Conservation (phyloP, 768 basidiomycete species). For the Mycena belliarum region DNA sequence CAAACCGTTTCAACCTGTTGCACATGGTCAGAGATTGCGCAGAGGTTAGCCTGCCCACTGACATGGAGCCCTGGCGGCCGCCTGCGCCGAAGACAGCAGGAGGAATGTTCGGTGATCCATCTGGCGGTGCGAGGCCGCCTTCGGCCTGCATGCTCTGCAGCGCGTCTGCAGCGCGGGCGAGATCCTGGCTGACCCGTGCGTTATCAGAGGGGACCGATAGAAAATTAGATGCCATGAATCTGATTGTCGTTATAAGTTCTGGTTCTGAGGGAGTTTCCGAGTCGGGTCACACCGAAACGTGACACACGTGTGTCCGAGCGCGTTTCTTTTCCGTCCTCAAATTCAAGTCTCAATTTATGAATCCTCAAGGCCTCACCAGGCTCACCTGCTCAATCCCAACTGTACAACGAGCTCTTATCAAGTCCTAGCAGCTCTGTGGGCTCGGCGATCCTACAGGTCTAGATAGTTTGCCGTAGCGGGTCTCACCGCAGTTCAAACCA, state of each 20-base stretch:
- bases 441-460: too few relatives aligned
- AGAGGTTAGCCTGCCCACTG: constrained; percentile 8
- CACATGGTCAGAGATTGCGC: background rate
- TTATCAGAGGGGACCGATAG: constrained; percentile 11
- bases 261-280: too few relatives aligned
- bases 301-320: too few relatives aligned
- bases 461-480: too few relatives aligned
- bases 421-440: too few relatives aligned
- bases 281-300: too few relatives aligned
- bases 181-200: constrained; percentile 42
- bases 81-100: constrained; percentile 72
- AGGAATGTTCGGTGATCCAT: constrained; percentile 44
- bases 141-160: constrained; percentile 52
- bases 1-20: constrained; percentile 75
- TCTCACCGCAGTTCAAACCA: too few relatives aligned
- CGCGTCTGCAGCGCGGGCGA: constrained; percentile 51
- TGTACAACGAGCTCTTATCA: too few relatives aligned
- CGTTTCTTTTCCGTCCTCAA: too few relatives aligned
- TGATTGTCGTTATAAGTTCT: constrained; percentile 15
- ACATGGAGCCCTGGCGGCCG: constrained; percentile 36
- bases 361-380: too few relatives aligned
- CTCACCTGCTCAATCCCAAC: too few relatives aligned
- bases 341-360: too few relatives aligned
- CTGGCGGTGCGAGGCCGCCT: constrained; percentile 25
- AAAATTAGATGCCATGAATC: constrained; percentile 21